Evolutionary conservation across 805 yeast species (phyloP).

Genomic region (Lipomyces chichibuensis): DNA sequence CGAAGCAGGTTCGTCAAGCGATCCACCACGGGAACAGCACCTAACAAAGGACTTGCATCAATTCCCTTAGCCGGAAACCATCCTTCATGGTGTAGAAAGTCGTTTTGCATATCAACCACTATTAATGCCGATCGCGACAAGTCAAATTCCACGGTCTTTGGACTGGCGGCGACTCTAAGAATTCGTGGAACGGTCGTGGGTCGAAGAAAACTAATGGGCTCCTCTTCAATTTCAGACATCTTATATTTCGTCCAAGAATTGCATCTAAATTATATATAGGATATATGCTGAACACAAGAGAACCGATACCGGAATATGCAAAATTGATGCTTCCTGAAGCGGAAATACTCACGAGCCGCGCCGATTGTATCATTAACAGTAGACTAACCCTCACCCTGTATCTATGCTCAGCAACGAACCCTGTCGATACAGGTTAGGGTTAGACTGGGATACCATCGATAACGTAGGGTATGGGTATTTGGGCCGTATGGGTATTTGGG

Average conservation of each 20-base stretch:
- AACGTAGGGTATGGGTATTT: slow-evolving; percentile 1
- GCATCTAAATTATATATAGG: neutral
- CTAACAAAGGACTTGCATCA: slow-evolving; percentile 16
- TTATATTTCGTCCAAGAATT: neutral
- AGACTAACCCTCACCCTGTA: too few species aligned
- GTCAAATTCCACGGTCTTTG: slow-evolving; percentile 24
- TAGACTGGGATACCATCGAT: too few species aligned
- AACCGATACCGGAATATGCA: too few species aligned
- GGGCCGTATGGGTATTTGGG: neutral
- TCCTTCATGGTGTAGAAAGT: slow-evolving; percentile 31
- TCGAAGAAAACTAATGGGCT: slow-evolving; percentile 24
- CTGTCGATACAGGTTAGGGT: too few species aligned
- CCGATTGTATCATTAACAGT: too few species aligned
- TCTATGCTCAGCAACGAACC: too few species aligned
- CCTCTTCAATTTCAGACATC: slow-evolving; percentile 5
- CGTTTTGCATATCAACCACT: slow-evolving; percentile 35
- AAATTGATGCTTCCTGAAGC: too few species aligned
- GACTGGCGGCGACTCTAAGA: slow-evolving; percentile 15
- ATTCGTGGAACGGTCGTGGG: slow-evolving; percentile 22
- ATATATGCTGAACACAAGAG: neutral
- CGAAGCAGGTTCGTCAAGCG: slow-evolving; percentile 19
- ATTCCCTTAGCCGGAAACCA: slow-evolving; percentile 30
- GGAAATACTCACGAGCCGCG: too few species aligned
- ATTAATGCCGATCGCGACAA: slow-evolving; percentile 26
- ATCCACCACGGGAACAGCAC: slow-evolving; percentile 22